Evolutionary conservation across 2,329 filamentous ascomycete species (phyloP).

Genomic region (Zasmidium cellare): DNA sequence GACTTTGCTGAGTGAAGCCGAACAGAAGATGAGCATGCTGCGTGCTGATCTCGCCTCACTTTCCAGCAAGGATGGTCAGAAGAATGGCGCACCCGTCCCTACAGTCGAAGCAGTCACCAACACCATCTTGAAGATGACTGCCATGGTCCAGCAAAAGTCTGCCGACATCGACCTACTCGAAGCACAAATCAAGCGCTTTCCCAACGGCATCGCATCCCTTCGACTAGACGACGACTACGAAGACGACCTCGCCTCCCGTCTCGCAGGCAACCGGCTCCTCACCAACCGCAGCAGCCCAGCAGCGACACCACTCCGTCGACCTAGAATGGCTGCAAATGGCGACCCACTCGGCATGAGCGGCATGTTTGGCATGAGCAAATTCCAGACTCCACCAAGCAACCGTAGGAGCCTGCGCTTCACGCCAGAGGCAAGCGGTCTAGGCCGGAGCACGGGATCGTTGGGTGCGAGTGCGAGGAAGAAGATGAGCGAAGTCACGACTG

Average conservation of each 20-base stretch:
- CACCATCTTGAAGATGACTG: slow-evolving; percentile 90
- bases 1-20: slow-evolving; percentile 72
- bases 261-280: slow-evolving; percentile 30
- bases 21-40: slow-evolving; percentile 76
- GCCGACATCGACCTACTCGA: slow-evolving; percentile 90
- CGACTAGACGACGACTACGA: slow-evolving; percentile 33
- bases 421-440: slow-evolving; percentile 24
- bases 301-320: slow-evolving; percentile 35
- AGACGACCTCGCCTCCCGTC: slow-evolving; percentile 32
- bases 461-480: slow-evolving; percentile 34
- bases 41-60: slow-evolving; percentile 71
- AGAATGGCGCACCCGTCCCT: slow-evolving; percentile 57
- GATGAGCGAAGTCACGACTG: slow-evolving; percentile 42
- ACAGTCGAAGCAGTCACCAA: slow-evolving; percentile 90
- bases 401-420: slow-evolving; percentile 32
- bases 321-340: slow-evolving; percentile 31
- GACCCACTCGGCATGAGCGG: slow-evolving; percentile 37
- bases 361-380: slow-evolving; percentile 32
- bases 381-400: slow-evolving; percentile 30
- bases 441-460: slow-evolving; percentile 28
- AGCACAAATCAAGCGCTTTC: slow-evolving; percentile 74
- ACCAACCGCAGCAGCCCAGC: slow-evolving; percentile 34
- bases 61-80: slow-evolving; percentile 17
- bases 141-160: slow-evolving; percentile 86
- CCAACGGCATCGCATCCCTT: slow-evolving; percentile 32